Evolutionary conservation across 1,284 basidiomycete genomes (phyloP).

Genomic region (Microbotryomycetes sp.): DNA sequence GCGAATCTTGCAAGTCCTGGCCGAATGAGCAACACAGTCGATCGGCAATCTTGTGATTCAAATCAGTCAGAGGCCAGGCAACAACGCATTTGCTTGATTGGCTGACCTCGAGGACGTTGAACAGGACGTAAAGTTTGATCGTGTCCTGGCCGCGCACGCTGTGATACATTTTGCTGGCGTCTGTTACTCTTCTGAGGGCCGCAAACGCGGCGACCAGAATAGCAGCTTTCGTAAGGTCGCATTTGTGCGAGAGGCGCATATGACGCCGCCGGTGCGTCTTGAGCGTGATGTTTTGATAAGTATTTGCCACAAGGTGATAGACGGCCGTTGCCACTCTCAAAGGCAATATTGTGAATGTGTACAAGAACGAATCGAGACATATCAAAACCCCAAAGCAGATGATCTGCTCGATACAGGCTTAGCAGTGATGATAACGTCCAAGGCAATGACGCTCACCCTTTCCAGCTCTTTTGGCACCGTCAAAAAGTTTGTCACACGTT

Average conservation of each 20-base stretch:
- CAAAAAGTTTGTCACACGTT: slow-evolving; percentile 95
- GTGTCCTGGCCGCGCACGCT: slow-evolving; percentile 97
- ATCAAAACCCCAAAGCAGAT: slow-evolving; percentile 87
- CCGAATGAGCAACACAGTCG: slow-evolving; percentile 92
- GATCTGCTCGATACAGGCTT: slow-evolving; percentile 50
- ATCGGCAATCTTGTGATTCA: slow-evolving; percentile 70
- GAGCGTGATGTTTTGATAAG: slow-evolving; percentile 10
- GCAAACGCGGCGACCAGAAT: slow-evolving; percentile 68
- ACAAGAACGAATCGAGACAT: slow-evolving; percentile 94
- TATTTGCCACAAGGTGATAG: slow-evolving; percentile 50
- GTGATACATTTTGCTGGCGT: slow-evolving; percentile 98
- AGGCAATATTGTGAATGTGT: slow-evolving; percentile 95
- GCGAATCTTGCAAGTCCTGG: slow-evolving; percentile 91
- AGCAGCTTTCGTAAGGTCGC: slow-evolving; percentile 73
- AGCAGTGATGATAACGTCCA: not conserved
- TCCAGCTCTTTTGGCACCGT: slow-evolving; percentile 88
- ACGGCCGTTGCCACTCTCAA: slow-evolving; percentile 54
- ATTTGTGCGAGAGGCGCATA: slow-evolving; percentile 79
- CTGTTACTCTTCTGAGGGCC: slow-evolving; percentile 73
- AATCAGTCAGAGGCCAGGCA: not conserved
- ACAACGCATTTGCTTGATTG: not conserved
- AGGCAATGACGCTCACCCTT: slow-evolving; percentile 54
- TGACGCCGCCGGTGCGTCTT: not conserved
- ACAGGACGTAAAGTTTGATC: slow-evolving; percentile 98
- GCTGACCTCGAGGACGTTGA: slow-evolving; percentile 86